Evolutionary conservation across 2,329 filamentous ascomycete species (phyloP).

Genomic region (Fusarium sp.): DNA sequence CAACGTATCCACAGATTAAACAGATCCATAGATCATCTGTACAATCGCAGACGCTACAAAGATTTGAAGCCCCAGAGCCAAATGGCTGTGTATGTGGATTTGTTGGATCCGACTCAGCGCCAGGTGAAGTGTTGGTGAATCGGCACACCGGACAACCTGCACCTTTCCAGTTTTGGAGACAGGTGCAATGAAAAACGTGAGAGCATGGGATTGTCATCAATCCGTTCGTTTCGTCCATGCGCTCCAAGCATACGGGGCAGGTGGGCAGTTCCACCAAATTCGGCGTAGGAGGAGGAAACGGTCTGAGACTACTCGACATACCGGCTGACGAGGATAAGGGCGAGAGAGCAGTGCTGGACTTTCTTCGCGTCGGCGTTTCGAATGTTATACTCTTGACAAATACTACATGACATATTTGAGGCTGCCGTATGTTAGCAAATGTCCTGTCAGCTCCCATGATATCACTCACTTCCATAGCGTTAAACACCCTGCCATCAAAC

Average conservation of each 20-base stretch:
- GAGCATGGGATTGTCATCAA: conserved; percentile 96
- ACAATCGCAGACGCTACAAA: conserved; percentile 86
- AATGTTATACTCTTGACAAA: conserved; percentile 95
- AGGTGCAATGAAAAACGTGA: conserved; percentile 97
- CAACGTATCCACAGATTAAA: conserved; percentile 90
- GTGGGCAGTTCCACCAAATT: conserved; percentile 92
- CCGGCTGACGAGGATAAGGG: conserved; percentile 62
- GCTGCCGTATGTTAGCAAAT: conserved; percentile 58
- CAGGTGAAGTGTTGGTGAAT: conserved; percentile 73
- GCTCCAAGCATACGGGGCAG: conserved; percentile 94
- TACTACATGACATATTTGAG: conserved; percentile 93
- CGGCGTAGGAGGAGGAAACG: conserved; percentile 78
- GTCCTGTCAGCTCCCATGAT: neutral
- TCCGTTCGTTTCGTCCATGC: conserved; percentile 98
- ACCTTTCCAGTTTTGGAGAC: conserved; percentile 95
- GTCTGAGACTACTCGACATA: conserved; percentile 64
- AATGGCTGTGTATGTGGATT: conserved; percentile 69
- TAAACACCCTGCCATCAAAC: conserved; percentile 95
- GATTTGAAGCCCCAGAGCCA: conserved; percentile 71
- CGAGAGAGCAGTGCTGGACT: conserved; percentile 69
- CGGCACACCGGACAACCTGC: conserved; percentile 94
- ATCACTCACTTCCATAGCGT: conserved; percentile 80
- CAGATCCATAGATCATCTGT: conserved; percentile 93
- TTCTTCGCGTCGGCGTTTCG: conserved; percentile 68
- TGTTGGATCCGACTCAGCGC: conserved; percentile 57